phyloP scores from a whole-genome alignment of 345 rosid species.

The Hibiscus tridactylites region DNA sequence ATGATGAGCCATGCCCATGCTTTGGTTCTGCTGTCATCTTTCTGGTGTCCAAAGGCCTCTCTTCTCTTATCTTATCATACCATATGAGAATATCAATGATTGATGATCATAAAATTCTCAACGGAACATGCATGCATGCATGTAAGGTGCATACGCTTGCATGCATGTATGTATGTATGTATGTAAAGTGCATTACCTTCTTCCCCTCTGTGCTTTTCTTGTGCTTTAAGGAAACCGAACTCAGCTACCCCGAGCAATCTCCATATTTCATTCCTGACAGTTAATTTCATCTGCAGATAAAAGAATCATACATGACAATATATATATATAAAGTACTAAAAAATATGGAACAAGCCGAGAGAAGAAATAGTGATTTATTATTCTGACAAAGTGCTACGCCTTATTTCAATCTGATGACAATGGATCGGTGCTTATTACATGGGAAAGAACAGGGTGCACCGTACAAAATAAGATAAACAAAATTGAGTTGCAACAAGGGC shows the following conservation, averaged over 20 bases:
- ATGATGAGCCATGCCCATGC: constrained; percentile 5
- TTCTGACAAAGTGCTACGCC: constrained; percentile 1
- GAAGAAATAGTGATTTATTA: neutral
- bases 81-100: neutral
- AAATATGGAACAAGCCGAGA: neutral
- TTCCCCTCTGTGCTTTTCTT: neutral
- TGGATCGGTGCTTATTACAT: constrained; percentile 2
- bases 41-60: neutral
- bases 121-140: neutral
- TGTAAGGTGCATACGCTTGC: too few relatives aligned
- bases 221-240: neutral
- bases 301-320: neutral
- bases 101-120: neutral
- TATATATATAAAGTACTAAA: neutral
- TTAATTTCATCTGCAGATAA: constrained; percentile 2
- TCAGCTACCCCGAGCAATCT: neutral
- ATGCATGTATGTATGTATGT: neutral
- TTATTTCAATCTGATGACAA: neutral
- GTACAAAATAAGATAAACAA: neutral
- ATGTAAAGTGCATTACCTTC: neutral
- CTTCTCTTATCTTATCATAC: neutral
- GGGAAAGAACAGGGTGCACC: neutral
- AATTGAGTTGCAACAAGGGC: constrained; percentile 2
- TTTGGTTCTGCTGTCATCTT: neutral
- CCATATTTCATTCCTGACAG: neutral